Base-by-base conservation (phyloP, 495 filamentous ascomycete species). In the Thermothielavioides terrestris region DNA sequence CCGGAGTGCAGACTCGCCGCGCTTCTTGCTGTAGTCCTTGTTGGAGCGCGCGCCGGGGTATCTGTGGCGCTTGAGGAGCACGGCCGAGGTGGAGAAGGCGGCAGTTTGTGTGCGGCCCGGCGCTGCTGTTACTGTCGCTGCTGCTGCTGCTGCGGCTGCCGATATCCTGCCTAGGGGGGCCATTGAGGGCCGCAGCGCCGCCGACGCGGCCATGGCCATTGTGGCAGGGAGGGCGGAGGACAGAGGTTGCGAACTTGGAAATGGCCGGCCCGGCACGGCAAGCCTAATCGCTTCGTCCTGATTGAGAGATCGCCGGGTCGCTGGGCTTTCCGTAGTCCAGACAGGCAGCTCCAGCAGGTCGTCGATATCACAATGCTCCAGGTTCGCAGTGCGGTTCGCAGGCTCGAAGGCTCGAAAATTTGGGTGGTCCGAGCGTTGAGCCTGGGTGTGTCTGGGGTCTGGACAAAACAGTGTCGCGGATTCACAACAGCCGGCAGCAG, bases 1-100 rank as follows among this genome's bases (percentile, higher is more conserved):
- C 47, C 85, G 82, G 46, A 94, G 67, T 22, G 83, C 82, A 20
- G 86, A 91, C 34, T 96, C 79, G 5, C 89, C 92, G 41, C 92
- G 88, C 35, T 79, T 61, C 46, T 74, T 76, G 63, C 78, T 88
- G 59, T 73, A 72, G 63, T 89, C 84, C 49, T 75, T 67, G 53
- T 68, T 76, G 55, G 63, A 59, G 46, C 68, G 70, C 17, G 63
- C 64, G 28, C 54, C 58, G 5, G 46, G 37, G 55, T 66, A 66
- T 32, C 35, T 63, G 59, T 66, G 63, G 11, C 67, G 60, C 44
- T 63, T 68, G 56, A 63, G 50, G 39, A 62, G 59, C 12, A 54
- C 46, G 11, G 68, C 42, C 3, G 69, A 64, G 12, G 66, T 69
- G 12, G 71, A 71, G 53, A 75, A 57, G 8, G 43, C 47, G 41